A percentile compares a stretch with the other conserved stretches of the same genome.
phyloP scores from a whole-genome alignment of 2,329 filamentous ascomycete genomes.

The Fusarium haematococcum region DNA sequence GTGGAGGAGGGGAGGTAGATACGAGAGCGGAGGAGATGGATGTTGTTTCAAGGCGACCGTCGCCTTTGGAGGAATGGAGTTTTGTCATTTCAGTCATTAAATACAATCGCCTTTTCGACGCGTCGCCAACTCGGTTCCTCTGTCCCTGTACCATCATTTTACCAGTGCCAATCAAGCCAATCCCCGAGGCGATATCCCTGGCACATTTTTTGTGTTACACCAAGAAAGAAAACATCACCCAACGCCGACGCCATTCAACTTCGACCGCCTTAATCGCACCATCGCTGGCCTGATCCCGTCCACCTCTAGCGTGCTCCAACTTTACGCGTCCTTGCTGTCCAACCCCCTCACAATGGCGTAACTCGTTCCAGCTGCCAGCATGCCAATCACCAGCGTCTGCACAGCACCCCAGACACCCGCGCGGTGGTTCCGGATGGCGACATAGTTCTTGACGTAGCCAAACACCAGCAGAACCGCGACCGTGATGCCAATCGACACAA shows the following conservation, averaged over 20 bases:
- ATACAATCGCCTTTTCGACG: conserved; percentile 22
- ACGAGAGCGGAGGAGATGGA: not conserved
- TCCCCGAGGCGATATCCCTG: conserved; percentile 13
- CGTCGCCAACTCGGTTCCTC: conserved; percentile 11
- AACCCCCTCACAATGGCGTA: conserved; percentile 72
- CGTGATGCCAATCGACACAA: conserved; percentile 71
- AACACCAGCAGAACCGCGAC: conserved; percentile 71
- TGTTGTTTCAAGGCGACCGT: conserved; percentile 7
- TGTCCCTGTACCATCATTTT: not conserved
- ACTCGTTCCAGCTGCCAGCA: conserved; percentile 73
- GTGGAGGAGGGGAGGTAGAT: not conserved
- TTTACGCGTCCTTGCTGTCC: conserved; percentile 49
- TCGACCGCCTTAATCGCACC: conserved; percentile 13
- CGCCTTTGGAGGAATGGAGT: conserved; percentile 25
- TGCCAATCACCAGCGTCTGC: conserved; percentile 74
- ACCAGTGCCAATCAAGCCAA: not conserved
- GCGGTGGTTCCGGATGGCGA: conserved; percentile 62
- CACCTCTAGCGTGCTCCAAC: not conserved
- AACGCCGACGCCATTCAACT: conserved; percentile 24
- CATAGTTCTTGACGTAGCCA: conserved; percentile 73
- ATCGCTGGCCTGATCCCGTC: not conserved
- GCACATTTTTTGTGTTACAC: not conserved
- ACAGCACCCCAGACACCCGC: conserved; percentile 69
- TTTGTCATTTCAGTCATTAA: conserved; percentile 38
- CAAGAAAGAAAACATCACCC: conserved; percentile 3